Conservation (phyloP, 345 rosid genomes). For the Angophora floribunda region DNA sequence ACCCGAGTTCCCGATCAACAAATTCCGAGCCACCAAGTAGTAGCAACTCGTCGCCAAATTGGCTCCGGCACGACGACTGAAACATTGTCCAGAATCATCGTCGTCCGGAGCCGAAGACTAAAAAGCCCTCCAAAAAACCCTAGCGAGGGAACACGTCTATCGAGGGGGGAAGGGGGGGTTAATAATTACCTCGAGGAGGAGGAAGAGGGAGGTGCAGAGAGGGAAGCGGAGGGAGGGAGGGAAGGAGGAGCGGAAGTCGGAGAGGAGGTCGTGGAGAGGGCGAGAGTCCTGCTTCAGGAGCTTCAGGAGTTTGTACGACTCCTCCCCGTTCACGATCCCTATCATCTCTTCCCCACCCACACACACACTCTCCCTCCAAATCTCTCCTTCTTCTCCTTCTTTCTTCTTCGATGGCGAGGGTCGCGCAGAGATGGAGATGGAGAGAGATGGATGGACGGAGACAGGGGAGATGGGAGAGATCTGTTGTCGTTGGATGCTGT, state of each 20-base stretch:
- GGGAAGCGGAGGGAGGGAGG: conserved; percentile 22
- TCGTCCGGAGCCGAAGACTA: background rate
- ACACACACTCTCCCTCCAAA: too few species aligned
- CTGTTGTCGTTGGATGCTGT: background rate
- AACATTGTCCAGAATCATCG: too few species aligned
- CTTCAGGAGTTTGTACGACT: conserved; percentile 29
- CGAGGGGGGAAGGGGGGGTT: background rate
- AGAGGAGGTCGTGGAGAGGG: conserved; percentile 34
- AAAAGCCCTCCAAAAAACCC: background rate
- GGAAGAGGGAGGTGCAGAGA: conserved; percentile 47
- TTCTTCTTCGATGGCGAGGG: background rate
- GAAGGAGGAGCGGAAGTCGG: conserved; percentile 56
- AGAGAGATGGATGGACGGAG: background rate
- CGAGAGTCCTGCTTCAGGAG: conserved; percentile 45
- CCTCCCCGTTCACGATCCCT: conserved; percentile 24
- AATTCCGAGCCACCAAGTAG: background rate
- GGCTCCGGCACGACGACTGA: background rate
- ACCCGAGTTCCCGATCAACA: background rate
- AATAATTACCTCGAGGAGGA: conserved; percentile 42
- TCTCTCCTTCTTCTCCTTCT: background rate
- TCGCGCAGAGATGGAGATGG: background rate
- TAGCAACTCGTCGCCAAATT: too few species aligned
- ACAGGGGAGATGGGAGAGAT: too few species aligned
- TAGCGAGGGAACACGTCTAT: background rate
- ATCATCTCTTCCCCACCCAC: conserved; percentile 8